These are phyloP conservation scores for Camelina sativa DNA, from an alignment of 345 rosid genomes.

Conservation along the genomic window DNA sequence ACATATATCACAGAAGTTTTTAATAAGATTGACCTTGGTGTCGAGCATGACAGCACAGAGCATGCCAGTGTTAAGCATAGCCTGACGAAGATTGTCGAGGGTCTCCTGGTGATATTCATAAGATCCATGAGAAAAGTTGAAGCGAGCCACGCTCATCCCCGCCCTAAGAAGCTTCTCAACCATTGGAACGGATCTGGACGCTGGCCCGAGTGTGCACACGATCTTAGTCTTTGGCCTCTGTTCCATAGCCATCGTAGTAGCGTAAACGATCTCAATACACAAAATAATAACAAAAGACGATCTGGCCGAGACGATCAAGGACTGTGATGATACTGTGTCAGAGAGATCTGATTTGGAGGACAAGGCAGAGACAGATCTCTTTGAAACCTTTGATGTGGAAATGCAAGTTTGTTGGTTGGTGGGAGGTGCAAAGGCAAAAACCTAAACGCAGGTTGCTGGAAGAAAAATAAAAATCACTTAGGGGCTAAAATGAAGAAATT, in stretches of 20 bases:
- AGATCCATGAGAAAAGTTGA: constrained; percentile 68
- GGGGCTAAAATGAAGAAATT: not conserved
- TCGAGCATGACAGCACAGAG: constrained; percentile 56
- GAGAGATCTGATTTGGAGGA: not conserved
- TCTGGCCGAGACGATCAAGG: not conserved
- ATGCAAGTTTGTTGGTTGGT: not conserved
- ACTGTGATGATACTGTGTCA: not conserved
- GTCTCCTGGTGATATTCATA: constrained; percentile 66
- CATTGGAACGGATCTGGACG: constrained; percentile 58
- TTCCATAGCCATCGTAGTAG: constrained; percentile 9
- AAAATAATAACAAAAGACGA: not conserved
- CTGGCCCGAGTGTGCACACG: constrained; percentile 70
- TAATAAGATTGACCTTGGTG: constrained; percentile 42
- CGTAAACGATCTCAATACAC: not conserved
- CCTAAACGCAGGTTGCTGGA: constrained; percentile 5
- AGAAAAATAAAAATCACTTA: not conserved
- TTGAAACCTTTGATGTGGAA: constrained; percentile 6
- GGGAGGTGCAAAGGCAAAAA: not conserved
- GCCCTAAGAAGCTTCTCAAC: constrained; percentile 59
- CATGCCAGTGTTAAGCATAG: constrained; percentile 44
- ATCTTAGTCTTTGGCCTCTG: constrained; percentile 58
- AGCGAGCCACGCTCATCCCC: constrained; percentile 59
- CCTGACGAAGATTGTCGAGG: constrained; percentile 54
- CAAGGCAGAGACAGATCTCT: not conserved
- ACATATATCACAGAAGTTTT: not conserved